Percentiles rank a stretch among this genome's conserved stretches.
Conservation (phyloP, 441 rosid species). For the Monsonia emarginata region DNA sequence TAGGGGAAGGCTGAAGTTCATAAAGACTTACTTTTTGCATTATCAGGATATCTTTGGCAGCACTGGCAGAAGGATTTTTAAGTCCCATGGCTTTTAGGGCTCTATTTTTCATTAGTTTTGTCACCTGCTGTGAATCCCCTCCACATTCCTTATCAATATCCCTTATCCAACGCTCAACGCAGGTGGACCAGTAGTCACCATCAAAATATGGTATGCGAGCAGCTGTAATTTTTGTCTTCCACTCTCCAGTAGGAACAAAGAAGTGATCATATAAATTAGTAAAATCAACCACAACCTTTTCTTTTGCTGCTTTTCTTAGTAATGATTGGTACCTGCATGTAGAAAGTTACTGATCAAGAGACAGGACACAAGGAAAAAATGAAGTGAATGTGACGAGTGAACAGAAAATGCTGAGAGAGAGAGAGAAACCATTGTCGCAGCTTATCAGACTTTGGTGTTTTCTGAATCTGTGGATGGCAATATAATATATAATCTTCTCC, state of each 20-base stretch:
- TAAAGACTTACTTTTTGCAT: slow-evolving; percentile 72
- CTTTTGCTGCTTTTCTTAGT: slow-evolving; percentile 80
- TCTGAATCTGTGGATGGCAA: slow-evolving; percentile 99
- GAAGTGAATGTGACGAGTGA: slow-evolving; percentile 7
- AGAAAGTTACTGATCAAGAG: slow-evolving; percentile 15
- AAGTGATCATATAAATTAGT: slow-evolving; percentile 90
- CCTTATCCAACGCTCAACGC: slow-evolving; percentile 88
- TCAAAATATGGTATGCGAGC: slow-evolving; percentile 97
- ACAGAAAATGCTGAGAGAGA: background rate
- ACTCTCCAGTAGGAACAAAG: slow-evolving; percentile 72
- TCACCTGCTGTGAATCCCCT: slow-evolving; percentile 85
- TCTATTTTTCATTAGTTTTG: slow-evolving; percentile 83
- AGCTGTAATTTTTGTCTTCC: slow-evolving; percentile 91
- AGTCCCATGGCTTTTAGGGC: slow-evolving; percentile 96
- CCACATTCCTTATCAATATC: slow-evolving; percentile 92
- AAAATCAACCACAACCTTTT: slow-evolving; percentile 74
- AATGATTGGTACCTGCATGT: slow-evolving; percentile 71
- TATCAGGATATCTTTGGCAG: slow-evolving; percentile 82
- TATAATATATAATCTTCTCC: slow-evolving; percentile 97
- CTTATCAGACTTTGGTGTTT: slow-evolving; percentile 97
- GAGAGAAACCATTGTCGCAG: slow-evolving; percentile 81
- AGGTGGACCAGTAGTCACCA: slow-evolving; percentile 99
- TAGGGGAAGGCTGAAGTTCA: slow-evolving; percentile 1
- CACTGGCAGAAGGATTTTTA: slow-evolving; percentile 80
- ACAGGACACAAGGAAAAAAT: background rate